These are phyloP conservation scores for Afroboletus lepidellus DNA, from an alignment of 1,284 basidiomycete genomes.

Conservation along the genomic window DNA sequence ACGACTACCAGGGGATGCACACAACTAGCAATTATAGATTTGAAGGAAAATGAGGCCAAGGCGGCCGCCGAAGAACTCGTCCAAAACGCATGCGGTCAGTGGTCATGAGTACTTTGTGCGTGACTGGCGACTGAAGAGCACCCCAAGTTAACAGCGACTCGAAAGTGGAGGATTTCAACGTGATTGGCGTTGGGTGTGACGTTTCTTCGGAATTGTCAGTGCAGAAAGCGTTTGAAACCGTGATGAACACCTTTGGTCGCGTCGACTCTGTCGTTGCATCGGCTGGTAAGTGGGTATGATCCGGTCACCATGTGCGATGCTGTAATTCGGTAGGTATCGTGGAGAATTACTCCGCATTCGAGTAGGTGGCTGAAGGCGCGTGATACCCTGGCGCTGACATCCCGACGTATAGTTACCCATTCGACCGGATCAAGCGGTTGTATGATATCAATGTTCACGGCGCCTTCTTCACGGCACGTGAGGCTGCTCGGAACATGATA, in stretches of 20 bases:
- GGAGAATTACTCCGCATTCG: constrained; percentile 89
- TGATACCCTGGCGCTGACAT: constrained; percentile 4
- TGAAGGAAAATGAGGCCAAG: constrained; percentile 73
- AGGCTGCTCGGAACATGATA: constrained; percentile 84
- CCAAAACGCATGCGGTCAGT: constrained; percentile 50
- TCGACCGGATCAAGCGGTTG: constrained; percentile 77
- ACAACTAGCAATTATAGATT: constrained; percentile 80
- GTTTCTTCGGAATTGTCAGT: constrained; percentile 84
- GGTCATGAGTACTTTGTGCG: constrained; percentile 11
- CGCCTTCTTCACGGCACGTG: constrained; percentile 89
- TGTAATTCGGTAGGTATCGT: constrained; percentile 62
- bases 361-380: constrained; percentile 44
- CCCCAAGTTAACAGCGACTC: constrained; percentile 60
- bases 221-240: constrained; percentile 64
- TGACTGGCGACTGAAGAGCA: constrained; percentile 35
- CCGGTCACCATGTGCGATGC: constrained; percentile 1
- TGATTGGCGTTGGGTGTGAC: constrained; percentile 84
- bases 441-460: constrained; percentile 95
- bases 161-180: constrained; percentile 60
- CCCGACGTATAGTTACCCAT: constrained; percentile 65
- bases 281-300: constrained; percentile 58
- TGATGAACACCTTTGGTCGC: constrained; percentile 76
- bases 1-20: constrained; percentile 66
- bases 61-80: constrained; percentile 75
- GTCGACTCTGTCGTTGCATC: constrained; percentile 87